Evolutionary conservation across 306 rosid species (phyloP).

Genomic region (Biancaea sappan): DNA sequence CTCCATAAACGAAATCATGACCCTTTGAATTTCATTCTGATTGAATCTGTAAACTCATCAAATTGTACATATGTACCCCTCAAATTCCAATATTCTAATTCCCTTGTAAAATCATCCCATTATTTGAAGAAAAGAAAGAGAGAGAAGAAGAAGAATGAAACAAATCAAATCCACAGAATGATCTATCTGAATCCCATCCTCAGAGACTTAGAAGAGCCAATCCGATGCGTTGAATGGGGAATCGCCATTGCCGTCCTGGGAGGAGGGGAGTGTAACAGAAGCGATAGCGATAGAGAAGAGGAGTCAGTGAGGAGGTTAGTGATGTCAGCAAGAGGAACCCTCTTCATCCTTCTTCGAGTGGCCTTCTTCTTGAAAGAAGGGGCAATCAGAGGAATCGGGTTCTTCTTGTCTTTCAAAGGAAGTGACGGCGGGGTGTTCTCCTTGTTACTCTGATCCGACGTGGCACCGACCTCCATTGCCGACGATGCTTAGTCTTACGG

Average conservation of each 20-base stretch:
- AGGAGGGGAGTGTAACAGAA: background rate
- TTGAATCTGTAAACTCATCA: background rate
- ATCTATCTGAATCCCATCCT: conserved; percentile 53
- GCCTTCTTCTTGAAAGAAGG: conserved; percentile 37
- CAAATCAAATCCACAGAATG: no score
- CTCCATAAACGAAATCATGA: background rate
- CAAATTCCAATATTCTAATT: background rate
- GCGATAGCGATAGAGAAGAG: background rate
- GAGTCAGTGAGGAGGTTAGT: conserved; percentile 29
- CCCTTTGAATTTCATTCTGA: background rate
- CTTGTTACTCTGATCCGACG: conserved; percentile 25
- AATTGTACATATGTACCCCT: no score
- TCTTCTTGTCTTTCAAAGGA: background rate
- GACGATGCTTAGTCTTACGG: background rate
- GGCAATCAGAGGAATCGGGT: background rate
- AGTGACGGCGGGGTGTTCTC: conserved; percentile 35
- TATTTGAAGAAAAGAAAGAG: no score
- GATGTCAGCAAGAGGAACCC: conserved; percentile 42
- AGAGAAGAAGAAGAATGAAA: no score
- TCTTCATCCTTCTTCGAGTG: conserved; percentile 25
- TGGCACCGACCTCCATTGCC: conserved; percentile 17
- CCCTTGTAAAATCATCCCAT: background rate
- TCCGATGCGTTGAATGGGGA: background rate
- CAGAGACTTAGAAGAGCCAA: conserved; percentile 15
- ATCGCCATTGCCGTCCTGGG: conserved; percentile 19